These are phyloP conservation scores for Aegilops sharonensis DNA, from an alignment of 176 grass and related monocot species.

Conservation along the genomic window DNA sequence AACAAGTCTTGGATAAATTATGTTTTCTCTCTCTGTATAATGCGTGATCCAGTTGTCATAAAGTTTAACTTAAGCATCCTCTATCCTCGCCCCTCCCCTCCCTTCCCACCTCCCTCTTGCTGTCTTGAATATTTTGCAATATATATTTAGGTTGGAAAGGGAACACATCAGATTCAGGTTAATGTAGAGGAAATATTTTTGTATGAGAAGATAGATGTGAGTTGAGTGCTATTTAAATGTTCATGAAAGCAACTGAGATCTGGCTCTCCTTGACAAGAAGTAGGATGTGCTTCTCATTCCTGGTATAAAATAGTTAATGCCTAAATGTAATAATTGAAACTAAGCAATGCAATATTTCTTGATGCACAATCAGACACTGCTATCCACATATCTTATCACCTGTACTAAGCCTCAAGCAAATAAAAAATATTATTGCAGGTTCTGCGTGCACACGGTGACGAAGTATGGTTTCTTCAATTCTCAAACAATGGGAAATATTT, in stretches of 20 bases:
- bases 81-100: background rate
- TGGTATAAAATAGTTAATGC: background rate
- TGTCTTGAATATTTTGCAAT: background rate
- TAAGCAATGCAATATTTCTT: background rate
- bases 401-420: conserved; percentile 8
- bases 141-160: background rate
- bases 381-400: conserved; percentile 21
- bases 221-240: background rate
- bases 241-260: background rate
- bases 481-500: conserved; percentile 86
- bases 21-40: background rate
- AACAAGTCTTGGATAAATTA: background rate
- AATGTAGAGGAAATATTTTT: background rate
- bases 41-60: conserved; percentile 2
- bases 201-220: background rate
- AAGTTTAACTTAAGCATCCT: conserved; percentile 3
- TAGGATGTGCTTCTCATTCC: background rate
- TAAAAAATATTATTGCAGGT: conserved; percentile 43
- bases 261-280: background rate
- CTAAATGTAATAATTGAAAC: background rate
- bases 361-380: background rate
- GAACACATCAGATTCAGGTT: background rate
- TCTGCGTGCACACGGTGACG: conserved; percentile 63
- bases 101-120: background rate
- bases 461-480: conserved; percentile 97